phyloP scores from a whole-genome alignment of 768 basidiomycete genomes.

The Tylopilus intermedius region DNA sequence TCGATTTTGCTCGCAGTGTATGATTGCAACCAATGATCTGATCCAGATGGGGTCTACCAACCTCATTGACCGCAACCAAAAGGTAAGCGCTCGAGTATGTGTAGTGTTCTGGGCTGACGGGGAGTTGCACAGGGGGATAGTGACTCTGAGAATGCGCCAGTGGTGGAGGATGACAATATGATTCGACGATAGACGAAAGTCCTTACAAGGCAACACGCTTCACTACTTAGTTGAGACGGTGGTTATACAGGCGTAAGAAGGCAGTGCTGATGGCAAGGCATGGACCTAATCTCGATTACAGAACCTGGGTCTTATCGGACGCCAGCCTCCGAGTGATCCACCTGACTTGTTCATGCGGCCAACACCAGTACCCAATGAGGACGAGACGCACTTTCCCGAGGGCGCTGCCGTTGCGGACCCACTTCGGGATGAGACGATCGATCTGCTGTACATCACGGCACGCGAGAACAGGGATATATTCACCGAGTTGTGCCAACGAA shows the following conservation, averaged over 20 bases:
- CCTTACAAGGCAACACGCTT: slow-evolving; percentile 72
- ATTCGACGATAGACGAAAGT: slow-evolving; percentile 76
- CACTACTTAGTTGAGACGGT: slow-evolving; percentile 77
- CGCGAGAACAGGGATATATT: slow-evolving; percentile 79
- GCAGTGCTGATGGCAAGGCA: neutral
- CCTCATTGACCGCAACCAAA: slow-evolving; percentile 82
- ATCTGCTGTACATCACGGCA: slow-evolving; percentile 68
- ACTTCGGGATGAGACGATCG: slow-evolving; percentile 52
- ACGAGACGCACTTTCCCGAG: slow-evolving; percentile 54
- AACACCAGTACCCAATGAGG: slow-evolving; percentile 64
- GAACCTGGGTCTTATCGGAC: slow-evolving; percentile 80
- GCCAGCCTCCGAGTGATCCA: slow-evolving; percentile 49
- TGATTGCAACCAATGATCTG: slow-evolving; percentile 3
- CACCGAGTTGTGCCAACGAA: slow-evolving; percentile 83
- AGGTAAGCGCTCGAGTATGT: slow-evolving; percentile 33
- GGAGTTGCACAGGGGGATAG: slow-evolving; percentile 63
- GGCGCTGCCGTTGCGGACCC: slow-evolving; percentile 77
- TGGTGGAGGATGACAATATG: slow-evolving; percentile 84
- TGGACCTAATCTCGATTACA: slow-evolving; percentile 26
- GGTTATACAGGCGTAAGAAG: slow-evolving; percentile 69
- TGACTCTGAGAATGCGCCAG: slow-evolving; percentile 90
- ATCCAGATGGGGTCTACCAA: slow-evolving; percentile 88
- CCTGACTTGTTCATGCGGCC: slow-evolving; percentile 66
- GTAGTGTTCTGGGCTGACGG: slow-evolving; percentile 3
- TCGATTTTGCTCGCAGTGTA: neutral